phyloP scores from a whole-genome alignment of 768 basidiomycete genomes.

The Boletus tomentosulus region DNA sequence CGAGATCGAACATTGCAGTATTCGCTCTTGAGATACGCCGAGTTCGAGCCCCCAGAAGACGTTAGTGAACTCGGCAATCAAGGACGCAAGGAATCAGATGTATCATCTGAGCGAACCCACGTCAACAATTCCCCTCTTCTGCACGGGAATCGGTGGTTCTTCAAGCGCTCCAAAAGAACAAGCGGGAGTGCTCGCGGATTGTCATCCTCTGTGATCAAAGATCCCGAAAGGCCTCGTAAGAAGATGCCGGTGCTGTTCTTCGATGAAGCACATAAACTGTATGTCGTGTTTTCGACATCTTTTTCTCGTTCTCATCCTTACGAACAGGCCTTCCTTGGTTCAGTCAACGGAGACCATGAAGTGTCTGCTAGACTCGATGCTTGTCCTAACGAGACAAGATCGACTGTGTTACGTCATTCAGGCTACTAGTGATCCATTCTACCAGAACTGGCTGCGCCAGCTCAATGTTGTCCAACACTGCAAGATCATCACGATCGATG shows the following conservation, averaged over 20 bases:
- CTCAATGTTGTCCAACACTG: constrained; percentile 80
- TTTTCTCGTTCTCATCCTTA: neutral
- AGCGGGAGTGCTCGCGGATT: constrained; percentile 30
- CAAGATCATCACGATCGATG: constrained; percentile 80
- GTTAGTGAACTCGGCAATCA: constrained; percentile 18
- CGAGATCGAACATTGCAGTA: constrained; percentile 36
- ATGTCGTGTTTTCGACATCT: constrained; percentile 19
- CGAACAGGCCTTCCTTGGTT: constrained; percentile 63
- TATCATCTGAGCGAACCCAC: constrained; percentile 42
- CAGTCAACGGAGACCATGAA: constrained; percentile 81
- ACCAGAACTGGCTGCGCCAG: constrained; percentile 78
- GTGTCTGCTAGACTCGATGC: constrained; percentile 77
- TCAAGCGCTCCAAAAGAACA: constrained; percentile 23
- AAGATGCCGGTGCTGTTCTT: constrained; percentile 79
- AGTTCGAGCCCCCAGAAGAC: constrained; percentile 49
- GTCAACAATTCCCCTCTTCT: constrained; percentile 33
- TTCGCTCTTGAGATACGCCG: constrained; percentile 68
- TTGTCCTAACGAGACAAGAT: constrained; percentile 85
- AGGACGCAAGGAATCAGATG: constrained; percentile 27
- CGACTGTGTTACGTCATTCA: constrained; percentile 80
- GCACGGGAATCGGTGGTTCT: constrained; percentile 27
- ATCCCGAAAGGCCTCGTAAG: constrained; percentile 44
- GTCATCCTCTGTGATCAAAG: constrained; percentile 30
- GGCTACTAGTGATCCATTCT: constrained; percentile 80
- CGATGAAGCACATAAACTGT: constrained; percentile 85